phyloP scores from a whole-genome alignment of 805 yeast species.

The Yamadazyma paraphyllophila region DNA sequence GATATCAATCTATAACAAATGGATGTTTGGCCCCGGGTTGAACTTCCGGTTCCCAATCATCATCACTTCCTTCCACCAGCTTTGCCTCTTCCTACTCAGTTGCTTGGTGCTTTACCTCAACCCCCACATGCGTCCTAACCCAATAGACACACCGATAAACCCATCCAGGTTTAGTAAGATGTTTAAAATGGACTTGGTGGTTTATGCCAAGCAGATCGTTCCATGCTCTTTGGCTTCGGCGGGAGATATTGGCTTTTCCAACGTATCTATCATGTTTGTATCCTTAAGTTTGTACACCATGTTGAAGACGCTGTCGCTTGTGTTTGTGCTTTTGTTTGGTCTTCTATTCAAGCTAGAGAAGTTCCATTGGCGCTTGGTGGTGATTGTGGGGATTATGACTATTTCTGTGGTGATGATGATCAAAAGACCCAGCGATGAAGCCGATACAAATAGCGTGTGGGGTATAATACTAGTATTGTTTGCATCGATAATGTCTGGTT shows the following conservation, averaged over 20 bases:
- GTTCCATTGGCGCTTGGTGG: conserved; percentile 62
- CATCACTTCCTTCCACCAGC: conserved; percentile 83
- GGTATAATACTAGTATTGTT: conserved; percentile 75
- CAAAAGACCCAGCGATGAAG: conserved; percentile 28
- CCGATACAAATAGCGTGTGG: conserved; percentile 24
- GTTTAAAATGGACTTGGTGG: conserved; percentile 19
- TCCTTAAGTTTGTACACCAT: conserved; percentile 86
- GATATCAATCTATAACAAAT: conserved; percentile 82
- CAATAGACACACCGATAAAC: conserved; percentile 6
- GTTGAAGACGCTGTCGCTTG: conserved; percentile 84
- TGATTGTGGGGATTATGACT: conserved; percentile 77
- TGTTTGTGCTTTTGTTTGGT: conserved; percentile 88
- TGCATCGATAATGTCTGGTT: conserved; percentile 81
- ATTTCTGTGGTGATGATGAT: conserved; percentile 89
- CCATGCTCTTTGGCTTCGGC: conserved; percentile 89
- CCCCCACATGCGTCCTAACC: conserved; percentile 49
- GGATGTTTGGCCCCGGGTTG: conserved; percentile 91
- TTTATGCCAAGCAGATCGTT: conserved; percentile 53
- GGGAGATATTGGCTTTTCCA: conserved; percentile 92
- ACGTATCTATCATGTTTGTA: conserved; percentile 75
- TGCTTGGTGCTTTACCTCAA: conserved; percentile 39
- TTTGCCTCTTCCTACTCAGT: conserved; percentile 59
- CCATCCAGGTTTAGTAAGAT: conserved; percentile 15
- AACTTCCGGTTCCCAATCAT: conserved; percentile 81
- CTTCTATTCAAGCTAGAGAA: conserved; percentile 75